Percentiles rank a stretch among this genome's conserved stretches.
These are phyloP conservation scores for Blumeriella jaapii DNA, from an alignment of 2,329 filamentous ascomycete species.

Conservation along the genomic window DNA sequence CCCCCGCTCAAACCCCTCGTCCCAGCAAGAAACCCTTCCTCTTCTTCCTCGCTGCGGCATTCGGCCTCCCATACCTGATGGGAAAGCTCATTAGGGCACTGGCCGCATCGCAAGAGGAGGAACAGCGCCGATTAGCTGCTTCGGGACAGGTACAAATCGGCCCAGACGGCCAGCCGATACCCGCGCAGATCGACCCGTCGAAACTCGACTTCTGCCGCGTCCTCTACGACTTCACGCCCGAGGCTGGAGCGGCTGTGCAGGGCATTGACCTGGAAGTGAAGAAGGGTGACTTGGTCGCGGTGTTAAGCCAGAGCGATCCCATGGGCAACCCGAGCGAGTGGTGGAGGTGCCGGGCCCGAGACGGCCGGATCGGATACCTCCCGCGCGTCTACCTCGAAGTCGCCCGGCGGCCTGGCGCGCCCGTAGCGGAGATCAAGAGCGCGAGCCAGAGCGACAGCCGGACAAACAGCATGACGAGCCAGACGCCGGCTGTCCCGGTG, in stretches of 20 bases:
- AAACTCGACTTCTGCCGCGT: slow-evolving; percentile 96
- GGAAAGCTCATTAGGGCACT: slow-evolving; percentile 84
- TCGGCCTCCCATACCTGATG: slow-evolving; percentile 94
- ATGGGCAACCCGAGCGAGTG: slow-evolving; percentile 87
- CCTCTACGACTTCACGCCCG: slow-evolving; percentile 85
- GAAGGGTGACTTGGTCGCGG: slow-evolving; percentile 91
- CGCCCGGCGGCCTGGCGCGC: slow-evolving; percentile 40
- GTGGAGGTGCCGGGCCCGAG: slow-evolving; percentile 89
- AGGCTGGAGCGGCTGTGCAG: slow-evolving; percentile 47
- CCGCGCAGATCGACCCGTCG: slow-evolving; percentile 60
- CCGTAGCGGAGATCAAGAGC: slow-evolving; percentile 26
- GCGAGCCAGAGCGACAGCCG: slow-evolving; percentile 35
- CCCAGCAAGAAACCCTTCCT: slow-evolving; percentile 92
- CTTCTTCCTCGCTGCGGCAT: slow-evolving; percentile 89
- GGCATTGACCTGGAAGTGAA: slow-evolving; percentile 84
- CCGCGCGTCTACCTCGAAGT: slow-evolving; percentile 85
- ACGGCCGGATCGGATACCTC: slow-evolving; percentile 84
- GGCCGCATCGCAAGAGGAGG: slow-evolving; percentile 74
- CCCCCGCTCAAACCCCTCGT: slow-evolving; percentile 44
- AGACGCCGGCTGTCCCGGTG: slow-evolving; percentile 37
- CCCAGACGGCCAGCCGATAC: slow-evolving; percentile 34
- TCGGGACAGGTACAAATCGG: slow-evolving; percentile 41
- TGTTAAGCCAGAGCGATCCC: slow-evolving; percentile 85
- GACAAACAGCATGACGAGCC: slow-evolving; percentile 30
- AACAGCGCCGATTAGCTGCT: slow-evolving; percentile 46